Evolutionary conservation across 23 red algal genomes (phyloP), one percentile per base, ranked within the genome.

Genomic region (Gracilaria caudata): DNA sequence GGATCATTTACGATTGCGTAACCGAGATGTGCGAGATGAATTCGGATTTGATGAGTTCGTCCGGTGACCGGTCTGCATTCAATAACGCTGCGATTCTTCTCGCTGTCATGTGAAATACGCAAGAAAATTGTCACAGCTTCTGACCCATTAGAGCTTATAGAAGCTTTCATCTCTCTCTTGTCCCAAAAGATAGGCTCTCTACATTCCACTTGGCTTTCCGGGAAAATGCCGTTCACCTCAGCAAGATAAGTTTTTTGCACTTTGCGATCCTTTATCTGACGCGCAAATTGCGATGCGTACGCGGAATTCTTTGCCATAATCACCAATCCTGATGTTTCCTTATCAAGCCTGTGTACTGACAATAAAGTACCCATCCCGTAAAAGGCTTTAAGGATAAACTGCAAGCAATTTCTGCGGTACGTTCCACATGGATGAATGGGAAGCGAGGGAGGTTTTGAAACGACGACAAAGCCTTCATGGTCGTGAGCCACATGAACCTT

Each of bases 21-120:
- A 17, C 93, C 90, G 39, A 95, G 14, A 25, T 90, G 76, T 35
- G 74, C 77, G 41, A 95, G 79, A 70, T 99, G 97, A 65, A 99
- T 49, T 33, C 97, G 89, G 45, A 99, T 99, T 86, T 99, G 97
- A 71, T 99, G 97, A 26, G 93, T 99, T 39, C 97, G 86, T 51
- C 97, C 97, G 23, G 97, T 99, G 16, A 78, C 9, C 1, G 96
- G 96, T 56, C 65, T 86, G 47, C 86, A 92, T 51, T 77, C 92
- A n/a, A 98, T 60, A 5, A 94, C 23, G 8, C 87, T 92, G 4
- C 58, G 49, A 63, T 78, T 25, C 3, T 32, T 46, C 20, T 34
- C 24, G 20, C 39, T 24, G 61, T 90, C 68, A 55, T 87, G 83
- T 29, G 59, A 57, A 9, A 87, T 58, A 11, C 66, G 46, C 10